Evolutionary conservation across 139 green algal species (phyloP).

Genomic region (Chlamydomonas asymmetrica): DNA sequence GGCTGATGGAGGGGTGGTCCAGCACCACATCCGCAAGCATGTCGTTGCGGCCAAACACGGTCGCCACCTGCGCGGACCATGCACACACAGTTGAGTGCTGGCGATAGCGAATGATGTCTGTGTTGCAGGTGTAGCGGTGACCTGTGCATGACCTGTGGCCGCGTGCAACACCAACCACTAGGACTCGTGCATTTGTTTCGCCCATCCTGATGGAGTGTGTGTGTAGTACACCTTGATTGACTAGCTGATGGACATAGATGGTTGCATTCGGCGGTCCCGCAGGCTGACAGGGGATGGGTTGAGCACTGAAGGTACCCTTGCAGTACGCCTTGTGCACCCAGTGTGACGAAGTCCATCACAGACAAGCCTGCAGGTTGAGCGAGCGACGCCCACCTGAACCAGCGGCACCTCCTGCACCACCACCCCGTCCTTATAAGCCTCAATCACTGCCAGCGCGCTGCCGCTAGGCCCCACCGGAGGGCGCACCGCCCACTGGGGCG

Average conservation of each 20-base stretch:
- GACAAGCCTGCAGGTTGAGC: neutral
- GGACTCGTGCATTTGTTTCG: too few species aligned
- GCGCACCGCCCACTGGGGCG: constrained; percentile 8
- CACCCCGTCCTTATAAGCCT: constrained; percentile 24
- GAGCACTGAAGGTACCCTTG: neutral
- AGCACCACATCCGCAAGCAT: constrained; percentile 42
- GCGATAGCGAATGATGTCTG: too few species aligned
- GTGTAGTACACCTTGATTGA: neutral
- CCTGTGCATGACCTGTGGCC: too few species aligned
- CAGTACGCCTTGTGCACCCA: neutral
- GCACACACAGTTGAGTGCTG: too few species aligned
- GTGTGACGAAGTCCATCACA: neutral
- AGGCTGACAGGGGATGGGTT: too few species aligned
- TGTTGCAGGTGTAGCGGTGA: too few species aligned
- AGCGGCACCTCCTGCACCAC: constrained; percentile 20
- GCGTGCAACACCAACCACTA: too few species aligned
- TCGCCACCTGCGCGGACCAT: constrained; percentile 19
- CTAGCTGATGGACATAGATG: neutral
- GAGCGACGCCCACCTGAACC: neutral
- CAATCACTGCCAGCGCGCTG: too few species aligned
- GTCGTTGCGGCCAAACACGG: constrained; percentile 41
- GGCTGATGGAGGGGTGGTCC: constrained; percentile 46
- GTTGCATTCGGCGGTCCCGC: too few species aligned
- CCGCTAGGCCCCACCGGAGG: constrained; percentile 3
- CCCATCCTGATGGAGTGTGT: neutral